These are phyloP conservation scores for Yamadazyma triangularis DNA, from an alignment of 1,139 yeast genomes.

Conservation along the genomic window DNA sequence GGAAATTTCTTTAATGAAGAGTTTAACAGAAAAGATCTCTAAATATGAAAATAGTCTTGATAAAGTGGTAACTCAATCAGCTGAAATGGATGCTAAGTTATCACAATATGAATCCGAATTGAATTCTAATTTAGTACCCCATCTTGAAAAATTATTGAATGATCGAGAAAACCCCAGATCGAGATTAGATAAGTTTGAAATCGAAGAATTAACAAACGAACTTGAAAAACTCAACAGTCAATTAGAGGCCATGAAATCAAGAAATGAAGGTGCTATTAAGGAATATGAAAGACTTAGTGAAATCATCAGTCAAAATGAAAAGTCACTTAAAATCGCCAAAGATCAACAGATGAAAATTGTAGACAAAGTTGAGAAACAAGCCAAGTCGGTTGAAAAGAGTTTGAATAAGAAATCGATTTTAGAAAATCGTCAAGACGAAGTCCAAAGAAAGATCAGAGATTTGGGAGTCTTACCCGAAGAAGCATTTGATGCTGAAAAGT, in stretches of 20 bases:
- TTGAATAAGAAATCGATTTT: slow-evolving; percentile 63
- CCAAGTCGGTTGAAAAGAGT: slow-evolving; percentile 62
- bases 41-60: slow-evolving; percentile 39
- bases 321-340: slow-evolving; percentile 45
- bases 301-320: slow-evolving; percentile 36
- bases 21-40: slow-evolving; percentile 35
- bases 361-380: slow-evolving; percentile 55
- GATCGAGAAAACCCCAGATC: slow-evolving; percentile 9
- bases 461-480: slow-evolving; percentile 87
- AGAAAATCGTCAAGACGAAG: slow-evolving; percentile 61
- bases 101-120: slow-evolving; percentile 55
- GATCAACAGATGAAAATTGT: slow-evolving; percentile 53
- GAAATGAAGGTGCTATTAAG: slow-evolving; percentile 13
- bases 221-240: slow-evolving; percentile 18
- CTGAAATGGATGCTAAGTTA: slow-evolving; percentile 48
- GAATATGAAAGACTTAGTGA: slow-evolving; percentile 22
- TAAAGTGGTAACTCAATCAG: slow-evolving; percentile 37
- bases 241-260: slow-evolving; percentile 19
- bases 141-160: slow-evolving; percentile 25
- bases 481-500: slow-evolving; percentile 49
- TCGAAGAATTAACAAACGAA: slow-evolving; percentile 29
- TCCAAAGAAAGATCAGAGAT: slow-evolving; percentile 71
- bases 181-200: slow-evolving; percentile 34
- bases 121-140: slow-evolving; percentile 41
- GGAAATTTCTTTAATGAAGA: slow-evolving; percentile 32